These are phyloP conservation scores for Linnemannia elongata DNA, from an alignment of 192 early-diverging fungal species.

Conservation along the genomic window DNA sequence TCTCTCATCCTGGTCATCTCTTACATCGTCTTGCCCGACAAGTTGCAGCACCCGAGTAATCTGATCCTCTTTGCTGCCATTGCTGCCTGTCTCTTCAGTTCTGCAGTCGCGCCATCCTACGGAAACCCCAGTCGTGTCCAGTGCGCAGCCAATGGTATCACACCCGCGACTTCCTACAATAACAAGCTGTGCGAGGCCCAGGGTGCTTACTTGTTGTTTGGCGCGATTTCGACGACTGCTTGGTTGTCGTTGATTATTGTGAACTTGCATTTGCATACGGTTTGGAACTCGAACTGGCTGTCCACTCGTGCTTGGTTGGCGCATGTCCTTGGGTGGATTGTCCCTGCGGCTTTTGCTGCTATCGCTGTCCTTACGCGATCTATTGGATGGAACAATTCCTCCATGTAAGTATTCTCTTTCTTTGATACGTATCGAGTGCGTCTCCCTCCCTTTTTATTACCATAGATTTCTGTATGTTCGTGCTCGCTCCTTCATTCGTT, in stretches of 20 bases:
- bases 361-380: slow-evolving; percentile 43
- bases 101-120: slow-evolving; percentile 40
- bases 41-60: slow-evolving; percentile 60
- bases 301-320: slow-evolving; percentile 48
- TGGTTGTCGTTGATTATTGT: slow-evolving; percentile 55
- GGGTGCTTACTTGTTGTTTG: slow-evolving; percentile 58
- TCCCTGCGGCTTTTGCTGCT: slow-evolving; percentile 51
- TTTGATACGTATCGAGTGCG: not conserved
- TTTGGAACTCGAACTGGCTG: slow-evolving; percentile 63
- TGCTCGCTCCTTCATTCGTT: not conserved
- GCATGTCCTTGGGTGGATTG: slow-evolving; percentile 58
- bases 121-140: slow-evolving; percentile 56
- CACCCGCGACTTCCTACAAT: slow-evolving; percentile 39
- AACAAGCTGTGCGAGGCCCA: slow-evolving; percentile 53
- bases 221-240: slow-evolving; percentile 44
- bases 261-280: slow-evolving; percentile 61
- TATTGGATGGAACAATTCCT: slow-evolving; percentile 60
- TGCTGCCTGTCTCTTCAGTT: slow-evolving; percentile 44
- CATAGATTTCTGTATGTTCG: slow-evolving; percentile 21
- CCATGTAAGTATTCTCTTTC: slow-evolving; percentile 43
- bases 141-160: slow-evolving; percentile 37
- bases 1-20: slow-evolving; percentile 56
- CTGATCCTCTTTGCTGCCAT: slow-evolving; percentile 56
- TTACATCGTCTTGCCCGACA: slow-evolving; percentile 59
- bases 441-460: slow-evolving; percentile 19